These are phyloP conservation scores for Graphilbum fragrans DNA, from an alignment of 2,329 filamentous ascomycete species.

Conservation along the genomic window DNA sequence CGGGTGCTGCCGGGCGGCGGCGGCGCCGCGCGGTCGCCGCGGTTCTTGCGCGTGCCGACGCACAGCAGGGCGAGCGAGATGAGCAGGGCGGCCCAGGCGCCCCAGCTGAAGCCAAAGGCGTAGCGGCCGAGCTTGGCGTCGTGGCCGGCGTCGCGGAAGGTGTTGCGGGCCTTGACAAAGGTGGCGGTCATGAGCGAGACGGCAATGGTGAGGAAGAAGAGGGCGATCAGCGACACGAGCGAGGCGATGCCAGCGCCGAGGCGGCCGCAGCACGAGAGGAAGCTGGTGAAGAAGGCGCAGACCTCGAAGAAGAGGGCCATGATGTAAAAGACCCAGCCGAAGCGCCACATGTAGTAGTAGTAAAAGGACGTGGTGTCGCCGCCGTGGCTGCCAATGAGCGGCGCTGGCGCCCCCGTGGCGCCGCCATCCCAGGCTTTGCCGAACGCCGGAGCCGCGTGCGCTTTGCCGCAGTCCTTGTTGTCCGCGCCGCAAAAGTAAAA, in stretches of 20 bases:
- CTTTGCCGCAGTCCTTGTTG: slow-evolving; percentile 51
- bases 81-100: slow-evolving; percentile 52
- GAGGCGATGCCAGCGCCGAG: slow-evolving; percentile 57
- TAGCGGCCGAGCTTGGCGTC: slow-evolving; percentile 51
- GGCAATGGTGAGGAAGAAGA: slow-evolving; percentile 58
- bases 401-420: slow-evolving; percentile 28
- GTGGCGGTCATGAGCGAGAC: slow-evolving; percentile 63
- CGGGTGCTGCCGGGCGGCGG: neutral
- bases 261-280: slow-evolving; percentile 59
- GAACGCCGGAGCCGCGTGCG: slow-evolving; percentile 54
- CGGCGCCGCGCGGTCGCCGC: neutral
- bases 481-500: slow-evolving; percentile 66
- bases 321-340: slow-evolving; percentile 86
- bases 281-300: slow-evolving; percentile 52
- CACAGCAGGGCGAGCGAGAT: slow-evolving; percentile 58
- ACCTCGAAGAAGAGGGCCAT: slow-evolving; percentile 71
- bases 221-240: slow-evolving; percentile 41
- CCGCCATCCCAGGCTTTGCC: slow-evolving; percentile 54
- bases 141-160: slow-evolving; percentile 44
- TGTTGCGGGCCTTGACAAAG: slow-evolving; percentile 58
- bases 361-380: slow-evolving; percentile 39
- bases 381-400: slow-evolving; percentile 39
- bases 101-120: slow-evolving; percentile 70
- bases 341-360: slow-evolving; percentile 80
- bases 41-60: slow-evolving; percentile 34